Evolutionary conservation across 345 rosid species (phyloP), one percentile per base, ranked within the genome.

Genomic region (Luvunga scandens): DNA sequence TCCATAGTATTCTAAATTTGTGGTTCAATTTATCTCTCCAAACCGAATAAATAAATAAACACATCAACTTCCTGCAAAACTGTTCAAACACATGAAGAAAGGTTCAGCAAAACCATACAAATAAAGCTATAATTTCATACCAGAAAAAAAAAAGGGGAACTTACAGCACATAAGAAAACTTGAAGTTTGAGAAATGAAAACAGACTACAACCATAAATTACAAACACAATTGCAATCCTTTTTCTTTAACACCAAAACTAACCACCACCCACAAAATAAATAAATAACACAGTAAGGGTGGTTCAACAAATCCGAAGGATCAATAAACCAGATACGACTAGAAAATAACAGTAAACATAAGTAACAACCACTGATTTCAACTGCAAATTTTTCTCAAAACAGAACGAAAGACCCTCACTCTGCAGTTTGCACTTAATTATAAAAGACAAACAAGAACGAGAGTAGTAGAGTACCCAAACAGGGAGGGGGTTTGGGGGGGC

Each of bases 1-100:
- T 90, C 98, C 95, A 88, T 88, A 39, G 36, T 62, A 66, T 24
- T 62, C 53, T 31, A 67, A 61, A 8, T 60, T 72, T 53, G 68
- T 71, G 75, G 79, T 81, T 67, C 71, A 79, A 75, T 76, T 71
- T 75, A 64, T 64, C 73, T 71, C 78, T 72, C 74, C 81, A 39
- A 53, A 39, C 27, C 72, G 64, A 76, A 64, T 7, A 27, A 68
- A 69, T 62, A 30, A 31, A 67, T 42, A 77, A 33, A 30, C 62
- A 63, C 27, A 71, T 77, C 78, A 84, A 70, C 63, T 66, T 64
- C 82, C 90, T 87, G 75, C 60, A 73, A 65, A 80, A 83, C 42
- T 73, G 25, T 62, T 53, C 22, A 66, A 80, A 38, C 65, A 57
- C 21, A 78, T 25, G 31, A 77, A 38, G 16, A 48, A 34, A 24